phyloP scores from a whole-genome alignment of 257 asterid genomes.

The Penstemon barbatus region DNA sequence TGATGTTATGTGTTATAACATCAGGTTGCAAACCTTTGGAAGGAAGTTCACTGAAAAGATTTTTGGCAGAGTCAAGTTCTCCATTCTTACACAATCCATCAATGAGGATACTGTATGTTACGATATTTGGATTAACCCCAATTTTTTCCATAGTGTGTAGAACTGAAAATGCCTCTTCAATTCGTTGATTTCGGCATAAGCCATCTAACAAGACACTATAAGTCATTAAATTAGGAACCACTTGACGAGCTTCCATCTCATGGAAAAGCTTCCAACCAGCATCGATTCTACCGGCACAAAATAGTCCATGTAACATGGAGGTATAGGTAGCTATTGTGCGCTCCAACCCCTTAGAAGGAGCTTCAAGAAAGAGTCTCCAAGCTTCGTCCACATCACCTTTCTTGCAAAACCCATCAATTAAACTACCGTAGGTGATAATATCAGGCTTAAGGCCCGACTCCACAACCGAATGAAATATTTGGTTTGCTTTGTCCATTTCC shows the following conservation, averaged over 20 bases:
- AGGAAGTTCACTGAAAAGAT: no score
- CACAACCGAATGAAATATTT: conserved; percentile 1
- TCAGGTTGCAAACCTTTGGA: no score
- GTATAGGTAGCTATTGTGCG: conserved; percentile 3
- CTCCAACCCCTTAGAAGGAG: neutral
- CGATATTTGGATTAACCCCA: no score
- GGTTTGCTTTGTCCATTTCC: conserved; percentile 12
- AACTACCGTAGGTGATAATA: neutral
- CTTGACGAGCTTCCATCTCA: conserved; percentile 15
- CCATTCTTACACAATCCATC: no score
- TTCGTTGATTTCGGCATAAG: no score
- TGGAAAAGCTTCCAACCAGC: conserved; percentile 18
- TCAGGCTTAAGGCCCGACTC: conserved; percentile 16
- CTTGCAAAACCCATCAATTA: conserved; percentile 22
- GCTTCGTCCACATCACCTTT: neutral
- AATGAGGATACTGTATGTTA: no score
- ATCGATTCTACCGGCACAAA: neutral
- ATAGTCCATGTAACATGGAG: conserved; percentile 22
- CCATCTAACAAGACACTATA: no score
- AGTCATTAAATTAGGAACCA: neutral
- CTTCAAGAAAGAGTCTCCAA: conserved; percentile 12
- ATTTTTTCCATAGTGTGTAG: no score
- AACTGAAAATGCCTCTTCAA: no score
- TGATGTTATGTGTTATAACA: no score
- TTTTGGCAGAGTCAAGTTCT: no score